Percentiles rank a stretch among this genome's conserved stretches.
These are phyloP conservation scores for Rhododendron simsii DNA, from an alignment of 148 eudicot species.

Conservation along the genomic window DNA sequence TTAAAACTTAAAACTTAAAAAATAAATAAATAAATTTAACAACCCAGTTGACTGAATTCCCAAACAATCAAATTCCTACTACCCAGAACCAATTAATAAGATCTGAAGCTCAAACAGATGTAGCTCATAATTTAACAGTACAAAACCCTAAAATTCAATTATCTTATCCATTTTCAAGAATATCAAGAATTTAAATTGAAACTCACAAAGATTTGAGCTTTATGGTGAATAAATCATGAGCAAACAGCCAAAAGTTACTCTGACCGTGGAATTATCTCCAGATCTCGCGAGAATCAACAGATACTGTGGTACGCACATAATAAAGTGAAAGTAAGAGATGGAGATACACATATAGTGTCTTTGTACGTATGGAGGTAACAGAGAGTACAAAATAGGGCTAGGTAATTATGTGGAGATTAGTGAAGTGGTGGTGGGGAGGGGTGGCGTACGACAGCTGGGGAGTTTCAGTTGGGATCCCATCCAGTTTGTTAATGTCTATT, in stretches of 20 bases:
- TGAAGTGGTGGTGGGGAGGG: too few relatives aligned
- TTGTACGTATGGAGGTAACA: too few relatives aligned
- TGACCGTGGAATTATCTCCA: slow-evolving; percentile 23
- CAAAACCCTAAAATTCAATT: slow-evolving; percentile 9
- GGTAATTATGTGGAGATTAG: too few relatives aligned
- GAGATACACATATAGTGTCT: too few relatives aligned
- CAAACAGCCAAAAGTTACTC: slow-evolving; percentile 31
- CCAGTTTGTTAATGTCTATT: too few relatives aligned
- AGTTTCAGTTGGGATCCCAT: too few relatives aligned
- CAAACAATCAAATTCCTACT: slow-evolving; percentile 14
- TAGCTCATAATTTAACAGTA: neutral
- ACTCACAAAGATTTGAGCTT: slow-evolving; percentile 49
- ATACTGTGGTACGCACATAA: neutral
- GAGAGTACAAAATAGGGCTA: too few relatives aligned
- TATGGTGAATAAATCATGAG: slow-evolving; percentile 16
- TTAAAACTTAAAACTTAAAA: neutral
- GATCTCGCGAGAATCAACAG: slow-evolving; percentile 38
- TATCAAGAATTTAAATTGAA: slow-evolving; percentile 19
- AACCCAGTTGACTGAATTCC: slow-evolving; percentile 8
- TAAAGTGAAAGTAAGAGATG: too few relatives aligned
- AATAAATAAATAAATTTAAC: neutral
- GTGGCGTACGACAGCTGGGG: too few relatives aligned
- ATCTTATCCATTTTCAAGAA: slow-evolving; percentile 6
- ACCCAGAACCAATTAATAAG: slow-evolving; percentile 1
- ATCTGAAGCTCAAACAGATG: neutral